phyloP scores from a whole-genome alignment of 371 early-diverging fungal genomes.

The Mucor saturninus region DNA sequence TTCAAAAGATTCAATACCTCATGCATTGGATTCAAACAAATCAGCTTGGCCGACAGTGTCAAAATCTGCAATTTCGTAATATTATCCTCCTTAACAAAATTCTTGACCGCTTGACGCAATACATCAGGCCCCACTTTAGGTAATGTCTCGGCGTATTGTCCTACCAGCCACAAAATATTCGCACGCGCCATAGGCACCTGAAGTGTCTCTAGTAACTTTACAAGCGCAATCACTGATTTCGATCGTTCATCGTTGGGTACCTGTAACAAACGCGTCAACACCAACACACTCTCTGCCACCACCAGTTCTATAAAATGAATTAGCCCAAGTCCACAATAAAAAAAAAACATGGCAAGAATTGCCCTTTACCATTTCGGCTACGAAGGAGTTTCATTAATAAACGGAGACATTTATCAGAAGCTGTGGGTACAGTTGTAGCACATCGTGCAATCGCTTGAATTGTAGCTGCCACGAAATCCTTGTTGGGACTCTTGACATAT shows the following conservation, averaged over 20 bases:
- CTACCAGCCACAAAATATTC: conserved; percentile 85
- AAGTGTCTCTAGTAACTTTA: conserved; percentile 70
- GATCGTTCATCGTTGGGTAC: conserved; percentile 53
- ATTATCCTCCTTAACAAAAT: conserved; percentile 72
- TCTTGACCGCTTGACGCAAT: conserved; percentile 75
- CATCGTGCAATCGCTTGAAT: conserved; percentile 78
- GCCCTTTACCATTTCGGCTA: conserved; percentile 67
- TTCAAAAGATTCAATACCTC: conserved; percentile 59
- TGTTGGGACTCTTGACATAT: conserved; percentile 75
- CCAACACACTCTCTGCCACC: conserved; percentile 80
- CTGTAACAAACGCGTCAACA: conserved; percentile 76
- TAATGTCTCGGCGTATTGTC: conserved; percentile 70
- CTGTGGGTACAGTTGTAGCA: conserved; percentile 64
- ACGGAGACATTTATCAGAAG: conserved; percentile 66
- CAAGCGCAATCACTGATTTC: conserved; percentile 65
- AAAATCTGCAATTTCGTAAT: conserved; percentile 81
- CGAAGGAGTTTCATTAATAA: conserved; percentile 70
- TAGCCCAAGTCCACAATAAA: neutral
- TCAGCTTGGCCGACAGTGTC: conserved; percentile 77
- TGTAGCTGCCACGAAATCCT: conserved; percentile 71
- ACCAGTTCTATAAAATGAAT: conserved; percentile 61
- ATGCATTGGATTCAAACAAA: conserved; percentile 54
- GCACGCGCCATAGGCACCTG: conserved; percentile 72
- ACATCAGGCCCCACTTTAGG: conserved; percentile 80
- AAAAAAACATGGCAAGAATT: conserved; percentile 3